Base-by-base conservation (phyloP, 2,329 filamentous ascomycete species). In the Bipolaris sorokiniana region DNA sequence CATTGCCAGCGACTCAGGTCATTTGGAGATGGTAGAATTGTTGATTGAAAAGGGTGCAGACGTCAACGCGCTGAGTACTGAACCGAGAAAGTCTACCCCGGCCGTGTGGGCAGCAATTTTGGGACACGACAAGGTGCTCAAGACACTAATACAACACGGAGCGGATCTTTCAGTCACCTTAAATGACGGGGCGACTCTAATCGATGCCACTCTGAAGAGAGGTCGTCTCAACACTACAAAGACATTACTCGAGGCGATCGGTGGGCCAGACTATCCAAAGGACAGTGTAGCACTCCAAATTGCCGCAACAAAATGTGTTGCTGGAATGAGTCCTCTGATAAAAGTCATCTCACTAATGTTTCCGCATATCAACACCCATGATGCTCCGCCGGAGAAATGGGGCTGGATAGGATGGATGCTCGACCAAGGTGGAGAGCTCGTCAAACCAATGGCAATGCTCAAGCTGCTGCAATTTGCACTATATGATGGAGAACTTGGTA, bases 361-460 rank as follows among this genome's bases (percentile, higher is more conserved):
- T 5, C 42, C 23, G 3, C 26, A 45, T 18, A 20, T 33, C 42
- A 13, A 26, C 26, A 18, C 53, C 64, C 1, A n/a, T 66, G 31
- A 61, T 66, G 26, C 2, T 13, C 34, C 10, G n/a, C 9, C 2
- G 16, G 1, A 37, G 20, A 38, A 62, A 15, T 50, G 47, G 38
- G 59, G 49, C 2, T 71, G 68, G 68, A 44, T 71, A 36, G 31
- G 53, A 20, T 69, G 66, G 63, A 55, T 68, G 11, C 42, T 70
- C 5, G 53, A 62, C 13, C 22, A 13, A 31, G 66, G 66, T 26
- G 67, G 66, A 7, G 37, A 61, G 15, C 49, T 69, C 15, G 48
- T 70, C 13, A 59, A 48, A n/a, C 28, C 49, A 22, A 37, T 31
- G 38, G 64, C 65, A 6, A 50, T 64, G 37, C 28, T 15, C 18